Evolutionary conservation across 208 protist genomes (phyloP), one percentile per base, ranked within the genome.

Genomic region (Crithidia fasciculata): DNA sequence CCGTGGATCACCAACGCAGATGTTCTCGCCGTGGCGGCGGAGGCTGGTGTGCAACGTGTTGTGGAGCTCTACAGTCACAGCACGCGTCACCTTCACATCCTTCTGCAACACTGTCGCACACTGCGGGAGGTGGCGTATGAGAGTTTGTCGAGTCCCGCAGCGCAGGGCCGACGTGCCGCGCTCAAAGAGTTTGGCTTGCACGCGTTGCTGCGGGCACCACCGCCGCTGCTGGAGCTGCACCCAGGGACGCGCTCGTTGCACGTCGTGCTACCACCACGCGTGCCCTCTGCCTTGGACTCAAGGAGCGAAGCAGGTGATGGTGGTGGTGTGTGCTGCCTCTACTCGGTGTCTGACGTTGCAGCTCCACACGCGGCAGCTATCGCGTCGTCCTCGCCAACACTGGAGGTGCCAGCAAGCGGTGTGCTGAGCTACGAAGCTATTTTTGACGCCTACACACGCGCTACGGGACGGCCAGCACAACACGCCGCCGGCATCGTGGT

Each of bases 11-110:
- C 40, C 50, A 39, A 66, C 41, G 56, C 67, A 3, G 55, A 69
- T 19, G 39, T 73, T 5, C 59, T 85, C 7, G 49, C 74, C 45
- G 69, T 83, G 4, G 86, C 86, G 2, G 76, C 78, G 4, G 77
- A 78, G 18, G 61, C 76, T 41, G 83, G 83, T 2, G 81, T 83
- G 41, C 74, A 74, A 39, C 84, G 84, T 5, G 76, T 81, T 13
- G 78, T 91, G 58, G 80, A 88, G 64, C 62, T 88, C 12, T 72
- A 74, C 65, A 59, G 74, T 0, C 52, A 61, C 44, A 83, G 68
- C 40, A n/a, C 63, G 8, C 54, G 65, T 7, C 74, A 79, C 49
- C 44, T 63, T 43, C 56, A 54, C 36, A 72, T 78, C 39, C 54
- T 78, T 2, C 43, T 66, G 18, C 55, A 61, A 19, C 78, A 79